Percentiles rank a stretch among this genome's conserved stretches.
Conservation (phyloP, 2,329 filamentous ascomycete species). For the Pseudogymnoascus pannorum region DNA sequence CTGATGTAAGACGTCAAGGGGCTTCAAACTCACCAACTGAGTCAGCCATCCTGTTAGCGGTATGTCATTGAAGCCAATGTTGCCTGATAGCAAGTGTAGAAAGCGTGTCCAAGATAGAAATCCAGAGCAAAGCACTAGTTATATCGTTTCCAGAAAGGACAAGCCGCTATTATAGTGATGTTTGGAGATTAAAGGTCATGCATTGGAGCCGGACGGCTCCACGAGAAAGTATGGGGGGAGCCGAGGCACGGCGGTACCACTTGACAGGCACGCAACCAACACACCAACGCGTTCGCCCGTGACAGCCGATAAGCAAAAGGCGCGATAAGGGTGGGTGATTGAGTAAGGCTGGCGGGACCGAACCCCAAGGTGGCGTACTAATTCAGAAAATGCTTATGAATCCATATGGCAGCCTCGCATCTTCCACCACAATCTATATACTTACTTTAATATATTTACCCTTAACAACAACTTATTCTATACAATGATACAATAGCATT, state of each 20-base stretch:
- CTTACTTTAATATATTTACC: background rate
- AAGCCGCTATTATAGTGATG: conserved; percentile 8
- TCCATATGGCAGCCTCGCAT: conserved; percentile 1
- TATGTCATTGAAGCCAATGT: conserved; percentile 7
- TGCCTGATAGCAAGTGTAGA: background rate
- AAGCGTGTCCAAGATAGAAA: background rate
- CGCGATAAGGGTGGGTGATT: background rate
- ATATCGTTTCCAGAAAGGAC: background rate
- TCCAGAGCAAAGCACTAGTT: conserved; percentile 1
- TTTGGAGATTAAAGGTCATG: conserved; percentile 1
- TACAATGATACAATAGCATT: conserved; percentile 5
- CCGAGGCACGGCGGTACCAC: conserved; percentile 1
- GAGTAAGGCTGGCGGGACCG: background rate
- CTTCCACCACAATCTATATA: background rate
- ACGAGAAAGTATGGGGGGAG: conserved; percentile 8
- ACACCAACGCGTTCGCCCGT: conserved; percentile 1
- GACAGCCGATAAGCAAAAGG: background rate
- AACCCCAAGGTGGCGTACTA: conserved; percentile 5
- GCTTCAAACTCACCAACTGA: conserved; percentile 39
- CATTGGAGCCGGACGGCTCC: background rate
- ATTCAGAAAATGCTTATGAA: conserved; percentile 6
- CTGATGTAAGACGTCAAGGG: background rate
- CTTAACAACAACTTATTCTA: background rate
- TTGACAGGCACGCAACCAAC: background rate
- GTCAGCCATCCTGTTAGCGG: conserved; percentile 39